A percentile compares a stretch with the other conserved stretches of the same genome.
Conservation (phyloP, 2,329 filamentous ascomycete genomes). For the Monosporascus sp. region DNA sequence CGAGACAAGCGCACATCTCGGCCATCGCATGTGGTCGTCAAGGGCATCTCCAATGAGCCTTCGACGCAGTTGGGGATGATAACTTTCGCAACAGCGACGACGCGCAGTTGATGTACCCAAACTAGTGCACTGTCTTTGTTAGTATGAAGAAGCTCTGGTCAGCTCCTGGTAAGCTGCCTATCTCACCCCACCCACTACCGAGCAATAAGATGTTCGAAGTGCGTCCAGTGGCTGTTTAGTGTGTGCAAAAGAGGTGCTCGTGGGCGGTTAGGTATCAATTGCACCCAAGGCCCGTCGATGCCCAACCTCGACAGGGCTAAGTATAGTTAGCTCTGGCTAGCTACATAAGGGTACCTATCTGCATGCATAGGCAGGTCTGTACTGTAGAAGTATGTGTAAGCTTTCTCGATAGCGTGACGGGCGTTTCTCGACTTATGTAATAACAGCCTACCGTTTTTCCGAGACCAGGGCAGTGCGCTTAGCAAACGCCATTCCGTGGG, state of each 20-base stretch:
- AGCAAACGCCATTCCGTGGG: conserved; percentile 12
- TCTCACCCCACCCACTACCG: conserved; percentile 19
- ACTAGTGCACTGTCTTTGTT: conserved; percentile 3
- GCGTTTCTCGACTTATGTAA: conserved; percentile 7
- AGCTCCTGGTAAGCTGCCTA: conserved; percentile 18
- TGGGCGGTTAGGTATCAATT: conserved; percentile 25
- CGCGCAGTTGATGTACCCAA: neutral
- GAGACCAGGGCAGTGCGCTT: conserved; percentile 1
- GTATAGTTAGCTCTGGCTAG: neutral
- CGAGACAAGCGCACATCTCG: neutral
- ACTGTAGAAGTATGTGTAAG: conserved; percentile 1
- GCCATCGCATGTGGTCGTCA: neutral
- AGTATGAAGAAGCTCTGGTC: conserved; percentile 12
- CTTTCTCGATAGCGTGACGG: conserved; percentile 13
- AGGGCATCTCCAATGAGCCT: neutral
- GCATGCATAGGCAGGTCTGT: neutral
- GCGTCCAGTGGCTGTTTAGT: conserved; percentile 14
- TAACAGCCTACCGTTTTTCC: conserved; percentile 13
- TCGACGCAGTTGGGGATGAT: neutral
- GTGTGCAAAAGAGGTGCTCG: conserved; percentile 12
- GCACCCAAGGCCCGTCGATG: conserved; percentile 21
- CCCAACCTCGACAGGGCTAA: conserved; percentile 23
- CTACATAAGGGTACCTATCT: neutral
- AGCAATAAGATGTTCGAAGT: conserved; percentile 20
- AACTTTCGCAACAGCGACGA: neutral